Evolutionary conservation across 2,329 filamentous ascomycete genomes (phyloP), one percentile per base, ranked within the genome.

Genomic region (Diaporthe nobilis): DNA sequence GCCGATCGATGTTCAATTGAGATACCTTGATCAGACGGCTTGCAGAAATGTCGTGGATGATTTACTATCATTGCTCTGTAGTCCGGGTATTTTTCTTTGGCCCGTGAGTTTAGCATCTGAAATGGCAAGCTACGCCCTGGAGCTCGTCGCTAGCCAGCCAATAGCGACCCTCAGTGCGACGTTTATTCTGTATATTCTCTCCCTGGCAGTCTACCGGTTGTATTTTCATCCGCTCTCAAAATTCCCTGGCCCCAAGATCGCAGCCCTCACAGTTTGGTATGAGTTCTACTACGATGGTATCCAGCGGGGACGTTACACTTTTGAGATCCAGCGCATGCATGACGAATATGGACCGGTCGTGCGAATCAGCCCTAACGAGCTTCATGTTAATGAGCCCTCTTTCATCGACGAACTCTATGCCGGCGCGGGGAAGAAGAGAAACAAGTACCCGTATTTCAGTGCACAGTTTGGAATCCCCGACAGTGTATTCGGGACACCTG

Each of bases 331-430:
- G 20, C 49, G 44, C 25, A 68, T 74, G 72, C 72, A 74, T 47
- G 72, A 74, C 28, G 22, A 39, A 39, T 73, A 73, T 42, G 71
- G 71, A 12, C 71, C 71, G 12, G 53, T 73, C 25, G 58, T 74
- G 17, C 72, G 72, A 13, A 74, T 74, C 47, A 74, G 49, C n/a
- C 72, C 72, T 13, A 34, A 74, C 47, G 72, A 74, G 51, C 44
- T 74, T 42, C 72, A 74, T 37, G 65, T 60, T 49, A 74, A 47
- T 57, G 72, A 74, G 31, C 37, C 61, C 9, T 31, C 39, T 20
- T 74, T 74, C 22, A 47, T 57, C 37, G 72, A 67, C 34, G 60
- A 74, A 25, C 57, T 74, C 4, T 74, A 53, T 67, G 34, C 72
- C 12, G 34, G 22, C n/a, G 47, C 25, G 25, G 34, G 34, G 15